phyloP scores from a whole-genome alignment of 352 stramenopile genomes.

The Globisporangium viniferum region DNA sequence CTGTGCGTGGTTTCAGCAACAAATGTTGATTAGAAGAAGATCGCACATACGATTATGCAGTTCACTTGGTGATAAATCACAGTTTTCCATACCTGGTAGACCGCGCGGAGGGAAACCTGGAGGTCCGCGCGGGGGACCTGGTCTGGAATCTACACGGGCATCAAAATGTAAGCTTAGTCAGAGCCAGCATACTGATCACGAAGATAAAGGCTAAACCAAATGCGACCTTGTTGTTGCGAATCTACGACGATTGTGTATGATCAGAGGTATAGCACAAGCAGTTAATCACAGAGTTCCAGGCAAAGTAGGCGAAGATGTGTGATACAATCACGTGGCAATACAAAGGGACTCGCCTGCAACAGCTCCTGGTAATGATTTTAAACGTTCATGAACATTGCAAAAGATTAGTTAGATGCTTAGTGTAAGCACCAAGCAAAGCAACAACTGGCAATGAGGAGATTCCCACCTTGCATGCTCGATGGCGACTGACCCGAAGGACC shows the following conservation, averaged over 20 bases:
- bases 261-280: not conserved
- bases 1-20: not conserved
- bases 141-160: not conserved
- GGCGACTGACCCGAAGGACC: constrained; percentile 17
- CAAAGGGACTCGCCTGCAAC: not conserved
- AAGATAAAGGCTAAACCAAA: not conserved
- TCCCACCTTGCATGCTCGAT: constrained; percentile 15
- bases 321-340: not conserved
- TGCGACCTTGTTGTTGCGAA: constrained; percentile 4
- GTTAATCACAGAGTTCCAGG: not conserved
- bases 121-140: constrained; percentile 5
- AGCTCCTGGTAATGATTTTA: constrained; percentile 2
- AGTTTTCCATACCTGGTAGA: constrained; percentile 11
- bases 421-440: not conserved
- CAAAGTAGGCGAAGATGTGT: not conserved
- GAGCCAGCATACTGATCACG: not conserved
- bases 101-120: constrained; percentile 12
- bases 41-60: not conserved
- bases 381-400: too few relatives aligned
- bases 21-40: not conserved
- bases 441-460: not conserved
- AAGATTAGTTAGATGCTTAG: not conserved
- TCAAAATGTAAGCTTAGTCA: not conserved
- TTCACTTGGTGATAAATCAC: not conserved
- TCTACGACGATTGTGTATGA: not conserved